phyloP scores from a whole-genome alignment of 352 stramenopile genomes.

The Pythium plurisporium region DNA sequence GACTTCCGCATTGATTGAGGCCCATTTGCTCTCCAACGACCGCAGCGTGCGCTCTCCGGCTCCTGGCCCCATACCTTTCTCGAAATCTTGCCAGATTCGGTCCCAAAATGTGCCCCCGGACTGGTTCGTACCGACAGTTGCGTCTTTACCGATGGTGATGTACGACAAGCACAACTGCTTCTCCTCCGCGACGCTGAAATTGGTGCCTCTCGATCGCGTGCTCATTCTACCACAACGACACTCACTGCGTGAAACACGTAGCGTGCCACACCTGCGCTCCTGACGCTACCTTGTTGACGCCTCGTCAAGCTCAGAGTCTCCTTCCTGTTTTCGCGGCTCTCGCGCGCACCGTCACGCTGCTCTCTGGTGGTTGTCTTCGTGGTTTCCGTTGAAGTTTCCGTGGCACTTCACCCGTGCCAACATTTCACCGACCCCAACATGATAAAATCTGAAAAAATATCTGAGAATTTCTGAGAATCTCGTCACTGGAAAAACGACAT shows the following conservation, averaged over 20 bases:
- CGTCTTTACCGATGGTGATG: not conserved
- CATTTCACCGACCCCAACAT: not conserved
- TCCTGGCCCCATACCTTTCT: not conserved
- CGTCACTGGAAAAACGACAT: not conserved
- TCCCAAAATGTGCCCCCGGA: slow-evolving; percentile 5
- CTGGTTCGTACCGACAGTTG: slow-evolving; percentile 3
- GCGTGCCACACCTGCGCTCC: not conserved
- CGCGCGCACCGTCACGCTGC: not conserved
- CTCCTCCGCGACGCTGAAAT: not conserved
- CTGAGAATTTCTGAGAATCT: slow-evolving; percentile 1
- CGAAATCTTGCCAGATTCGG: slow-evolving; percentile 1
- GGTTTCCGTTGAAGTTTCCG: not conserved
- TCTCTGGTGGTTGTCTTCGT: not conserved
- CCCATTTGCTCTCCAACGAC: not conserved
- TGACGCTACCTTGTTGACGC: not conserved
- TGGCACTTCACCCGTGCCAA: not conserved
- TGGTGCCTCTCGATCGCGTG: not conserved
- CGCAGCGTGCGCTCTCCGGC: not conserved
- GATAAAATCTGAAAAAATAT: not conserved
- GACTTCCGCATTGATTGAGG: not conserved
- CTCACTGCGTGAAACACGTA: not conserved
- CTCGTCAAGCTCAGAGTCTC: not conserved
- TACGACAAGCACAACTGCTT: not conserved
- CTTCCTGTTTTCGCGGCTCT: not conserved
- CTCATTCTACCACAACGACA: not conserved